Evolutionary conservation across 2,329 filamentous ascomycete species (phyloP).

Genomic region (Epichloe elymi): DNA sequence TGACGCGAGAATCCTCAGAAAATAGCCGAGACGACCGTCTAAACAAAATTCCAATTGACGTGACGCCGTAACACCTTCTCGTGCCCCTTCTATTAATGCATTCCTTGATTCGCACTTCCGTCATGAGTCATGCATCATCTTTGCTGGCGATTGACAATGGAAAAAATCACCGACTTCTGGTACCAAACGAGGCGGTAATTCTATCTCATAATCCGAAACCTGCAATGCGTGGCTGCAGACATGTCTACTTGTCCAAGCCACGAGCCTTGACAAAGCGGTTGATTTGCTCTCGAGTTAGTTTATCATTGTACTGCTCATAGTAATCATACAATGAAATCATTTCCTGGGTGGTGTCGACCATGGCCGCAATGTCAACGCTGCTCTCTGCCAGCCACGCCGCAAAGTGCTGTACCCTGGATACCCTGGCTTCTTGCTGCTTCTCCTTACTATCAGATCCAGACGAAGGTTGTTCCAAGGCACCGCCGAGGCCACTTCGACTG

Average conservation of each 20-base stretch:
- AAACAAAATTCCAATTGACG: not conserved
- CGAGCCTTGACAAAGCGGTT: conserved; percentile 46
- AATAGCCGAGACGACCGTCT: not conserved
- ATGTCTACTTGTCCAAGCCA: conserved; percentile 35
- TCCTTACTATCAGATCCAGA: conserved; percentile 26
- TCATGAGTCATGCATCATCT: not conserved
- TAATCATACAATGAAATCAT: conserved; percentile 78
- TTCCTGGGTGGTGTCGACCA: conserved; percentile 85
- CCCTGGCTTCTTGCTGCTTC: conserved; percentile 38
- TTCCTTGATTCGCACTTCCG: not conserved
- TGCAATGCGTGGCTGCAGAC: not conserved
- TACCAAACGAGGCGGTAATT: too few species aligned
- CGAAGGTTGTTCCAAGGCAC: conserved; percentile 4
- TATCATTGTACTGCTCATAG: conserved; percentile 48
- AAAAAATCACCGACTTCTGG: not conserved
- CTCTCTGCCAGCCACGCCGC: conserved; percentile 78
- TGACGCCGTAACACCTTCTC: not conserved
- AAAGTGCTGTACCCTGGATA: conserved; percentile 52
- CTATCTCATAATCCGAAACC: not conserved
- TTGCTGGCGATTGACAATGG: not conserved
- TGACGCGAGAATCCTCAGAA: not conserved
- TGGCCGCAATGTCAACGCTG: conserved; percentile 67
- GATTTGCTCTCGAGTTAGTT: conserved; percentile 43
- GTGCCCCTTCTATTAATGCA: not conserved
- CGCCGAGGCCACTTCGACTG: conserved; percentile 13